A percentile compares a stretch with the other conserved stretches of the same genome.
These are phyloP conservation scores for Colletotrichum sansevieriae DNA, from an alignment of 2,329 filamentous ascomycete genomes.

Conservation along the genomic window DNA sequence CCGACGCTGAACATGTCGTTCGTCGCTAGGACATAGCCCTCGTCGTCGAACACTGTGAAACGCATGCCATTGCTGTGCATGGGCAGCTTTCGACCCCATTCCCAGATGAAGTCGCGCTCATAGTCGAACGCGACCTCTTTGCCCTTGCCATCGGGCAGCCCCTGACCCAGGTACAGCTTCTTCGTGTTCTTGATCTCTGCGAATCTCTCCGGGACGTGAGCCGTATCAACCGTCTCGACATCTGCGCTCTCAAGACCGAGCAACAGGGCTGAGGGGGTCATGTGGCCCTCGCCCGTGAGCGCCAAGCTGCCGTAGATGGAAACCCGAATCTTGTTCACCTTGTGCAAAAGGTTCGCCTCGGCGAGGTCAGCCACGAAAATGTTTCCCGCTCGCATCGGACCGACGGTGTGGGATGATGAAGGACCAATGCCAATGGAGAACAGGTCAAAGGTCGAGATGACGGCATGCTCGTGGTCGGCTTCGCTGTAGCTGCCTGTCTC, in stretches of 20 bases:
- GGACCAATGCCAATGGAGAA: slow-evolving; percentile 66
- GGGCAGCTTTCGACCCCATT: slow-evolving; percentile 65
- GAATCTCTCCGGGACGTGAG: slow-evolving; percentile 61
- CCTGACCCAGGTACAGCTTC: slow-evolving; percentile 58
- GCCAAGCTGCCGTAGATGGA: slow-evolving; percentile 64
- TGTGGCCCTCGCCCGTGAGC: slow-evolving; percentile 64
- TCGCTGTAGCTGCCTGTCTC: slow-evolving; percentile 60
- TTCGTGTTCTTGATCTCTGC: slow-evolving; percentile 60
- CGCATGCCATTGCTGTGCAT: slow-evolving; percentile 67
- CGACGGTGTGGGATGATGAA: slow-evolving; percentile 65
- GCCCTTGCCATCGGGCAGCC: slow-evolving; percentile 54
- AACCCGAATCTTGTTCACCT: slow-evolving; percentile 61
- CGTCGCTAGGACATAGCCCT: slow-evolving; percentile 60
- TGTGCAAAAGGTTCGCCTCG: slow-evolving; percentile 59
- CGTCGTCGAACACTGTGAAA: slow-evolving; percentile 61
- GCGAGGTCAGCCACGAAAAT: slow-evolving; percentile 63
- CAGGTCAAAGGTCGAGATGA: slow-evolving; percentile 65
- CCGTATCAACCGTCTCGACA: slow-evolving; percentile 63
- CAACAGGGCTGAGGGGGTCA: slow-evolving; percentile 64
- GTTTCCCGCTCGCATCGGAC: slow-evolving; percentile 65
- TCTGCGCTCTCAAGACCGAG: slow-evolving; percentile 63
- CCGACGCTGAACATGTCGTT: slow-evolving; percentile 66
- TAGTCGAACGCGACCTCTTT: slow-evolving; percentile 64
- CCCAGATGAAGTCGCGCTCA: slow-evolving; percentile 62
- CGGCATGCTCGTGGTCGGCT: slow-evolving; percentile 63